These are phyloP conservation scores for Pseudisothecium myosuroides DNA, from an alignment of 225 moss, liverwort and hornwort species.

Conservation along the genomic window DNA sequence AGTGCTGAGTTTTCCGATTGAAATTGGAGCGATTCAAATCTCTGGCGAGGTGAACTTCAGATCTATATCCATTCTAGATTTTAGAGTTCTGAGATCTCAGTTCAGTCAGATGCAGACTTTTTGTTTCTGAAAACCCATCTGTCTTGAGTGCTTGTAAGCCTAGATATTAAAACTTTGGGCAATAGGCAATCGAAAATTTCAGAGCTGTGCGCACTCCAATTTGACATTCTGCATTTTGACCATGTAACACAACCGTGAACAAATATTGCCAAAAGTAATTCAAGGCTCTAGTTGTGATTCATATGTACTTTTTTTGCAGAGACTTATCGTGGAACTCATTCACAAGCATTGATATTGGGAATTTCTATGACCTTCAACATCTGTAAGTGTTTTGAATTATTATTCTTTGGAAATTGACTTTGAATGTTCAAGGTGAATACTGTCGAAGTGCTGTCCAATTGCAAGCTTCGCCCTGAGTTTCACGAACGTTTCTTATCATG, in stretches of 20 bases:
- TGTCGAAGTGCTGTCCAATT: fast-evolving
- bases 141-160: too few relatives aligned
- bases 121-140: too few relatives aligned
- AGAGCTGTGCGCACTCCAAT: too few relatives aligned
- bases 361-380: background rate
- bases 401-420: background rate
- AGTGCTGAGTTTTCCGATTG: too few relatives aligned
- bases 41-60: background rate
- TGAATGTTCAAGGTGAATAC: background rate
- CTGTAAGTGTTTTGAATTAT: background rate
- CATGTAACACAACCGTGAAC: background rate
- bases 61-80: background rate
- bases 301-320: background rate
- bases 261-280: background rate
- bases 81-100: too few relatives aligned
- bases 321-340: background rate
- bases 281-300: background rate
- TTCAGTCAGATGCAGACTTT: too few relatives aligned
- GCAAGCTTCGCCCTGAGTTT: background rate
- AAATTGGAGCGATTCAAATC: background rate
- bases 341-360: background rate
- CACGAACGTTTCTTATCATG: background rate
- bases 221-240: background rate
- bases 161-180: too few relatives aligned
- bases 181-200: too few relatives aligned